A percentile compares a stretch with the other conserved stretches of the same genome.
phyloP scores from a whole-genome alignment of 306 rosid species.

The Aeschynomene evenia region DNA sequence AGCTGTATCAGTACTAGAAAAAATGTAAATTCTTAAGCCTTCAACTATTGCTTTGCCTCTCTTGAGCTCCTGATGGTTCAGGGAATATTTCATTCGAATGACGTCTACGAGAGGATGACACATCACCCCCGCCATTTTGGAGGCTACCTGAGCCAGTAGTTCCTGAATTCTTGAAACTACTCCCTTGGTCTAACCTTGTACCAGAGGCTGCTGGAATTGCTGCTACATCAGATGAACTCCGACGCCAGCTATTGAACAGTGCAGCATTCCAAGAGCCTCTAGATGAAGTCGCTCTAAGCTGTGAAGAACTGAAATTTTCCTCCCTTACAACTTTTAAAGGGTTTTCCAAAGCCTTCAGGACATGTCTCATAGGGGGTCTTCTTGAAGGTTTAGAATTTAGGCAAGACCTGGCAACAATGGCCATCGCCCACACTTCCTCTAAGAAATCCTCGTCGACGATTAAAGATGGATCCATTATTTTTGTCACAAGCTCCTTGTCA shows the following conservation, averaged over 20 bases:
- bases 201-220: slow-evolving; percentile 55
- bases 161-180: slow-evolving; percentile 73
- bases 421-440: slow-evolving; percentile 99
- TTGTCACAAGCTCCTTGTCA: slow-evolving; percentile 80
- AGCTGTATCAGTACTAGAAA: slow-evolving; percentile 56
- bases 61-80: slow-evolving; percentile 63
- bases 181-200: slow-evolving; percentile 49
- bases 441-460: slow-evolving; percentile 85
- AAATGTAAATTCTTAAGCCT: slow-evolving; percentile 29
- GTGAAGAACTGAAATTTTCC: slow-evolving; percentile 66
- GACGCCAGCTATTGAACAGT: slow-evolving; percentile 93
- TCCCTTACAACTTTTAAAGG: slow-evolving; percentile 95
- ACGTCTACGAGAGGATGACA: slow-evolving; percentile 68
- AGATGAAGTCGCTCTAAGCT: slow-evolving; percentile 77
- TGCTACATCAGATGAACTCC: slow-evolving; percentile 63
- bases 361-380: slow-evolving; percentile 84
- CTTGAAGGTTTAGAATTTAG: slow-evolving; percentile 82
- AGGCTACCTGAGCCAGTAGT: slow-evolving; percentile 67
- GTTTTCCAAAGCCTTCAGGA: slow-evolving; percentile 88
- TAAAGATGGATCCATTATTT: slow-evolving; percentile 79
- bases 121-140: slow-evolving; percentile 49
- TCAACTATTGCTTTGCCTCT: slow-evolving; percentile 45
- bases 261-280: slow-evolving; percentile 96
- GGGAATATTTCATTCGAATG: slow-evolving; percentile 77
- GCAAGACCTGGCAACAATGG: slow-evolving; percentile 92